Base-by-base conservation (phyloP, 768 basidiomycete species). In the Russula emetica region DNA sequence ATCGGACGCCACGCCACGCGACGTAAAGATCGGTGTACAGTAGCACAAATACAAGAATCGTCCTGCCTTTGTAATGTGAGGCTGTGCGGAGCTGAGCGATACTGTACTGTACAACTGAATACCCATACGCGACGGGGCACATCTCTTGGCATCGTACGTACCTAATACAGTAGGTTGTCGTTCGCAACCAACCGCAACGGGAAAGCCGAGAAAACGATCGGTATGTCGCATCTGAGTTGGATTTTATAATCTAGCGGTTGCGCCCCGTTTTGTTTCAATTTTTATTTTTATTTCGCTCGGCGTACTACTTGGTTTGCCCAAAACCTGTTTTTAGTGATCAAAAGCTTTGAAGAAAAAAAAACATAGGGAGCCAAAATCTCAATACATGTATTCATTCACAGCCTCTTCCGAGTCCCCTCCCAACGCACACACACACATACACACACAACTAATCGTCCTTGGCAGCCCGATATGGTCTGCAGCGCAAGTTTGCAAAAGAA, bases 1-100 rank as follows among this genome's bases (percentile, higher is more conserved):
- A 36, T 36, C 54, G 8, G 34, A 61, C 52, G 24, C 53, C 44
- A 26, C 53, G 53, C 52, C 60, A 54, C 53, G 13, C 24, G 44
- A 54, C 14, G 6, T 40, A 51, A n/a, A 38, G 51, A 52, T 59
- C 38, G 40, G 42, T 28, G 28, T 18, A n/a, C n/a, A n/a, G n/a
- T n/a, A 1, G 3, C 14, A 5, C 51, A 53, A 16, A 11, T 42
- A 10, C 36, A n/a, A 60, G 28, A 42, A 44, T 18, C 20, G 45
- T 18, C 8, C 44, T 58, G n/a, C n/a, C n/a, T n/a, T n/a, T 47
- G 44, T 45, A 40, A 32, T 30, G 28, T 32, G 60, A 54, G 60
- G 60, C 60, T 36, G 60, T 61, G 52, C 60, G 52, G 32, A 34
- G 20, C 38, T 11, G 24, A 38, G 28, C 16, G 14, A 34, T 36